Conservation (phyloP, 257 asterid genomes). For the Marsdenia floribunda region DNA sequence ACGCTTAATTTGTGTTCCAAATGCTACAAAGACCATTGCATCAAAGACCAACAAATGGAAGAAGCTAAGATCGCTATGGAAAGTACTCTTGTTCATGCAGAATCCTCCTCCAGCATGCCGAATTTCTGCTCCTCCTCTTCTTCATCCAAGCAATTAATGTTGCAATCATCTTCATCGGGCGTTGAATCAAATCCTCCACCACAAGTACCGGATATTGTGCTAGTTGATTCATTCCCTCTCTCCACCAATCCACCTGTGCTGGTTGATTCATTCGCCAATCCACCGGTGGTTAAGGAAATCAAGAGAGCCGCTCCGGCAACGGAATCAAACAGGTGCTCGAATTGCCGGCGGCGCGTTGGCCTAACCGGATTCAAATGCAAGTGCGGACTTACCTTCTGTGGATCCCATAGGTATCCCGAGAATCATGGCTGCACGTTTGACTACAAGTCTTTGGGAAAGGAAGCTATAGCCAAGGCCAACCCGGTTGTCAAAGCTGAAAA, state of each 20-base stretch:
- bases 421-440: slow-evolving; percentile 59
- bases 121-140: slow-evolving; percentile 17
- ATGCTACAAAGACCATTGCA: slow-evolving; percentile 40
- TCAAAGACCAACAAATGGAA: slow-evolving; percentile 29
- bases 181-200: not conserved
- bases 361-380: slow-evolving; percentile 42
- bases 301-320: not conserved
- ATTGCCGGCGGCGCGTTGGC: slow-evolving; percentile 40
- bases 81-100: slow-evolving; percentile 19
- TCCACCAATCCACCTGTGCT: not conserved
- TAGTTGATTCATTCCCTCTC: not conserved
- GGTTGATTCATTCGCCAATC: not conserved
- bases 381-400: slow-evolving; percentile 68
- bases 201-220: not conserved
- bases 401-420: slow-evolving; percentile 76
- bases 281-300: not conserved
- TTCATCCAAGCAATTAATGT: not conserved
- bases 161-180: slow-evolving; percentile 5
- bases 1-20: slow-evolving; percentile 52
- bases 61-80: slow-evolving; percentile 29
- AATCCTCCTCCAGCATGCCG: slow-evolving; percentile 8
- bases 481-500: slow-evolving; percentile 57
- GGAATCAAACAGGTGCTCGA: slow-evolving; percentile 31
- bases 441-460: slow-evolving; percentile 61
- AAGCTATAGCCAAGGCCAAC: slow-evolving; percentile 72